Conservation (phyloP, 1,139 yeast species). For the Yamadazyma jaroonii region DNA sequence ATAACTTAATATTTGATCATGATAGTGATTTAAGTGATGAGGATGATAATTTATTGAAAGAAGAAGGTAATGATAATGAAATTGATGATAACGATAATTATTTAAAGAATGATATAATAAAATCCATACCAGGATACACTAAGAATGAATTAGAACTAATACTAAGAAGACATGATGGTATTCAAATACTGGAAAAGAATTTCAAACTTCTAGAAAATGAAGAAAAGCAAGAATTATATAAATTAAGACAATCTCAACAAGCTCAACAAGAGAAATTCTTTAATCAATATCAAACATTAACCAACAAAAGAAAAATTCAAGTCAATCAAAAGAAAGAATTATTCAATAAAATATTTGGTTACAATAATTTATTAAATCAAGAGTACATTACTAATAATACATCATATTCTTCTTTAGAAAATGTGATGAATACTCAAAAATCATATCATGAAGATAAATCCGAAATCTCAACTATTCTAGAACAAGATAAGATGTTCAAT, state of each 20-base stretch:
- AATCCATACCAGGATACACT: slow-evolving; percentile 42
- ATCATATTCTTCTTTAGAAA: slow-evolving; percentile 37
- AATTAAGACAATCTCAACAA: slow-evolving; percentile 32
- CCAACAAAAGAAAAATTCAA: slow-evolving; percentile 41
- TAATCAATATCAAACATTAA: slow-evolving; percentile 32
- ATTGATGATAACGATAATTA: slow-evolving; percentile 4
- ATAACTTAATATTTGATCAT: slow-evolving; percentile 35
- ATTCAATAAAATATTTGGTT: slow-evolving; percentile 38
- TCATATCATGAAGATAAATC: slow-evolving; percentile 44
- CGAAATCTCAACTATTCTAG: slow-evolving; percentile 32
- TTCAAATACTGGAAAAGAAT: slow-evolving; percentile 7
- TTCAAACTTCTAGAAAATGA: slow-evolving; percentile 20
- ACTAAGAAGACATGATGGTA: slow-evolving; percentile 9
- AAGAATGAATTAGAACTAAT: slow-evolving; percentile 32
- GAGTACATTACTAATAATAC: slow-evolving; percentile 45
- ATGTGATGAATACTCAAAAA: slow-evolving; percentile 35
- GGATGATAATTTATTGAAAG: slow-evolving; percentile 15
- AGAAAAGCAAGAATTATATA: slow-evolving; percentile 29
- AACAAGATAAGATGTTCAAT: slow-evolving; percentile 34
- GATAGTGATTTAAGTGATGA: slow-evolving; percentile 26
- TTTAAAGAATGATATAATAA: slow-evolving; percentile 15
- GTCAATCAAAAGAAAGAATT: slow-evolving; percentile 41
- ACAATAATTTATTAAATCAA: slow-evolving; percentile 35
- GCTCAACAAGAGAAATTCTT: slow-evolving; percentile 33
- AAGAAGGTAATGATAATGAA: slow-evolving; percentile 1